Evolutionary conservation across 257 asterid species (phyloP).

Genomic region (Gentiana macrophylla): DNA sequence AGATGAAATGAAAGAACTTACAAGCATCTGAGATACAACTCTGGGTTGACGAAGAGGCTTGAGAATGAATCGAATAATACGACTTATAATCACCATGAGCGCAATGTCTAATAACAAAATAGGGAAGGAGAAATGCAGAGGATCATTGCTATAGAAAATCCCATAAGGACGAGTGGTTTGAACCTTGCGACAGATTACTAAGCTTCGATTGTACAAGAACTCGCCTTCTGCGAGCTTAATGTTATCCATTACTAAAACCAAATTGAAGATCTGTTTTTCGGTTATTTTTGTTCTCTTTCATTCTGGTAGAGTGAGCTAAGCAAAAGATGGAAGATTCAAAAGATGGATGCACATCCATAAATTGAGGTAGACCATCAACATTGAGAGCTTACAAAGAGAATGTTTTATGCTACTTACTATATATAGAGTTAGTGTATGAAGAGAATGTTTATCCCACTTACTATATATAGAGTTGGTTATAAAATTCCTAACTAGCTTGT

Average conservation of each 20-base stretch:
- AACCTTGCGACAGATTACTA: conserved; percentile 24
- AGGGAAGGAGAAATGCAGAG: conserved; percentile 23
- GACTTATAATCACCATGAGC: conserved; percentile 15
- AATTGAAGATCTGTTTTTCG: not conserved
- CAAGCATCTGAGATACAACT: conserved; percentile 25
- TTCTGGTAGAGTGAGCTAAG: not conserved
- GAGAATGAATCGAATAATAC: conserved; percentile 18
- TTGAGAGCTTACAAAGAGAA: no score
- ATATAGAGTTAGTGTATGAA: no score
- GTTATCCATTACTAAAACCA: not conserved
- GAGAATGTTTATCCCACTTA: no score
- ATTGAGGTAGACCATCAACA: no score
- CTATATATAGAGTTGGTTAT: no score
- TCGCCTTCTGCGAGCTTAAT: not conserved
- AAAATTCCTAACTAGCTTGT: no score
- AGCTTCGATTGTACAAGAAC: not conserved
- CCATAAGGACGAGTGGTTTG: conserved; percentile 34
- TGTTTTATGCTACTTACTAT: no score
- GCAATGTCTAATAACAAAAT: conserved; percentile 21
- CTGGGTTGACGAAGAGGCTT: conserved; percentile 33
- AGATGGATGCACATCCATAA: no score
- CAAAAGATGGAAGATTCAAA: no score
- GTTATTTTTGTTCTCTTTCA: not conserved
- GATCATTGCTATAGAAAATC: conserved; percentile 55
- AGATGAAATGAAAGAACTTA: conserved; percentile 6